Percentiles rank a stretch among this genome's conserved stretches.
These are phyloP conservation scores for Penicillium aurantiogriseum DNA, from an alignment of 2,329 filamentous ascomycete genomes.

Conservation along the genomic window DNA sequence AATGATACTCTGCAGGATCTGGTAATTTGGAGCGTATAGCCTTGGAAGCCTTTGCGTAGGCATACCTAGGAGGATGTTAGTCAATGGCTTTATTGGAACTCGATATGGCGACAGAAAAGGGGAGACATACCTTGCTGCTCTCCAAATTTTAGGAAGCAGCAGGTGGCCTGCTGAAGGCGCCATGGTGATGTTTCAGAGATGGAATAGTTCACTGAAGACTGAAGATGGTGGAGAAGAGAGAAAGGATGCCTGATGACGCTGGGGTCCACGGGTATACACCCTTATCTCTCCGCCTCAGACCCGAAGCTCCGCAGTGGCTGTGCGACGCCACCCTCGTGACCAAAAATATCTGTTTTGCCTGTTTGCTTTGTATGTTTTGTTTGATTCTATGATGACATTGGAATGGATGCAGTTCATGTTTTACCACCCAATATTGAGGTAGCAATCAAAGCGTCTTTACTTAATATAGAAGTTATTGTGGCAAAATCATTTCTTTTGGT, in stretches of 20 bases:
- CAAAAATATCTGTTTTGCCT: neutral
- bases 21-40: constrained; percentile 44
- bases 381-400: neutral
- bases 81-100: constrained; percentile 8
- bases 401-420: neutral
- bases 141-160: constrained; percentile 51
- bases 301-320: constrained; percentile 15
- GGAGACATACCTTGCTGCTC: constrained; percentile 45
- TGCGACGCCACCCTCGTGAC: constrained; percentile 23
- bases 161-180: constrained; percentile 50
- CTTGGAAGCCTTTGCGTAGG: constrained; percentile 48
- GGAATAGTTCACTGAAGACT: constrained; percentile 6
- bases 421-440: neutral
- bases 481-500: constrained; percentile 20
- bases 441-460: neutral
- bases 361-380: neutral
- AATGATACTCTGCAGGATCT: constrained; percentile 38
- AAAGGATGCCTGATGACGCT: constrained; percentile 30
- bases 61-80: constrained; percentile 42
- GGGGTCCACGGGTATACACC: constrained; percentile 6
- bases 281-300: constrained; percentile 23
- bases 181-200: constrained; percentile 37
- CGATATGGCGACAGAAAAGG: constrained; percentile 1
- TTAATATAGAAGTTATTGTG: neutral
- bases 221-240: constrained; percentile 16